phyloP scores from a whole-genome alignment of 768 basidiomycete species.

The Tephrocybe sp. region DNA sequence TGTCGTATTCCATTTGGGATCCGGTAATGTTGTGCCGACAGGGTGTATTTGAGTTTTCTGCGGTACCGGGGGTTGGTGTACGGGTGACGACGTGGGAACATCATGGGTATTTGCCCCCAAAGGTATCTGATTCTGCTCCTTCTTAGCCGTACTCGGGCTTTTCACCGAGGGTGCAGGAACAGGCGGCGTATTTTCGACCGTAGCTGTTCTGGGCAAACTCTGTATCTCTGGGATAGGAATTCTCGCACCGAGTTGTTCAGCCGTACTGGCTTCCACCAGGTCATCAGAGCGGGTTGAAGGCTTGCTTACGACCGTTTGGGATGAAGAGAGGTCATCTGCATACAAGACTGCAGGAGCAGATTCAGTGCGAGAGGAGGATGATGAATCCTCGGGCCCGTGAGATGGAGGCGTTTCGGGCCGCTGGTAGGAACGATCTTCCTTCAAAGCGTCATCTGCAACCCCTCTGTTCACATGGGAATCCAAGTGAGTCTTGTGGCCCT shows the following conservation, averaged over 20 bases:
- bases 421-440: neutral
- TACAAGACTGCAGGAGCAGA: slow-evolving; percentile 10
- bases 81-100: neutral
- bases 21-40: neutral
- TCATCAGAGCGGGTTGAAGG: neutral
- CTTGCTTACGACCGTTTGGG: slow-evolving; percentile 7
- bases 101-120: neutral
- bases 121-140: neutral
- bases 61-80: neutral
- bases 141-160: neutral
- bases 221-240: neutral
- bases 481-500: neutral
- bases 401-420: neutral
- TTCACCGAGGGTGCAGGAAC: neutral
- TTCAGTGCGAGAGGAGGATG: slow-evolving; percentile 12
- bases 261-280: neutral
- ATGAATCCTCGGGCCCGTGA: neutral
- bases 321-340: slow-evolving; percentile 1
- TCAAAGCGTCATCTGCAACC: neutral
- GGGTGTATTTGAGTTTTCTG: neutral
- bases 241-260: neutral
- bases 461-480: neutral
- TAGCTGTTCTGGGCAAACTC: neutral
- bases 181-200: neutral
- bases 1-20: neutral